phyloP scores from a whole-genome alignment of 176 grass and related monocot species.

The Sorghum bicolor region Sorghum_bicolor_NCBIv3 NC_012870.2:70358001-70358500 shows the following conservation, averaged over 20 bases:
- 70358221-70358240: conserved; percentile 75
- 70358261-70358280: conserved; percentile 75
- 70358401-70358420: conserved; percentile 76
- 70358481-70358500: neutral
- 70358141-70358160: conserved; percentile 80
- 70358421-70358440: conserved; percentile 67
- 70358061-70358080: conserved; percentile 42
- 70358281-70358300: conserved; percentile 64
- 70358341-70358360: conserved; percentile 82
- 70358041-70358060: conserved; percentile 50
- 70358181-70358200: conserved; percentile 61
- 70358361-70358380: conserved; percentile 72
- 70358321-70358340: conserved; percentile 39
- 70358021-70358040: conserved; percentile 95
- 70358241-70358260: conserved; percentile 55
- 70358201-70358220: conserved; percentile 62
- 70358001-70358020: conserved; percentile 57
- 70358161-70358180: conserved; percentile 69
- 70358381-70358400: conserved; percentile 48
- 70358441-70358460: conserved; percentile 41
- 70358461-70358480: neutral
- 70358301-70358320: conserved; percentile 42
- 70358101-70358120: conserved; percentile 60
- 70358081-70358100: conserved; percentile 74
- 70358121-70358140: conserved; percentile 48